Conservation (phyloP, 306 rosid genomes). For the Betula pendula region DNA sequence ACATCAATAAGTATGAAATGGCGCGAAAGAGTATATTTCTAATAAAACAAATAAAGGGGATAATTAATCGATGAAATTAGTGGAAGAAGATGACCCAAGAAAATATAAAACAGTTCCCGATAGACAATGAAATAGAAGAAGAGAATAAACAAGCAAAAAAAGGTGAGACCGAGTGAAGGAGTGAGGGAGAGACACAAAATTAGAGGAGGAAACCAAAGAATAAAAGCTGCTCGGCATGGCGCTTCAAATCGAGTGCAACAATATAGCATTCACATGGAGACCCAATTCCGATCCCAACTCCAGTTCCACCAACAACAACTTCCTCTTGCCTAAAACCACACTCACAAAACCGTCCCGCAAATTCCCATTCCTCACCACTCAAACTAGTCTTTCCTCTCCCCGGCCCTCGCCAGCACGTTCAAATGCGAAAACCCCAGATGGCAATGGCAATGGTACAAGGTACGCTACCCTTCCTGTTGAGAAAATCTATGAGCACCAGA, state of each 20-base stretch:
- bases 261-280: constrained; percentile 2
- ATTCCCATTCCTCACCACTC: constrained; percentile 25
- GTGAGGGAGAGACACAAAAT: no score
- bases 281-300: not conserved
- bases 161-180: no score
- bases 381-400: constrained; percentile 17
- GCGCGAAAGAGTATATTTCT: no score
- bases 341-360: constrained; percentile 20
- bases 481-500: constrained; percentile 46
- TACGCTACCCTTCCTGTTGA: constrained; percentile 55
- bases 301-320: not conserved
- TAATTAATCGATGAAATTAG: no score
- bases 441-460: constrained; percentile 33
- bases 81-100: no score
- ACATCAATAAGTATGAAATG: no score
- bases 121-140: no score
- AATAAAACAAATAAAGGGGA: no score
- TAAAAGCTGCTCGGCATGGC: not conserved
- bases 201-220: not conserved
- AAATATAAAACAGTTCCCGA: no score
- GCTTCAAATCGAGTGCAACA: not conserved
- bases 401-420: constrained; percentile 10
- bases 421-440: constrained; percentile 11
- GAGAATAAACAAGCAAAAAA: no score
- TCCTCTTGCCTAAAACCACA: constrained; percentile 16